Percentiles rank a stretch among this genome's conserved stretches.
Conservation (phyloP, 768 basidiomycete species). For the Auricularia auricula-judae region DNA sequence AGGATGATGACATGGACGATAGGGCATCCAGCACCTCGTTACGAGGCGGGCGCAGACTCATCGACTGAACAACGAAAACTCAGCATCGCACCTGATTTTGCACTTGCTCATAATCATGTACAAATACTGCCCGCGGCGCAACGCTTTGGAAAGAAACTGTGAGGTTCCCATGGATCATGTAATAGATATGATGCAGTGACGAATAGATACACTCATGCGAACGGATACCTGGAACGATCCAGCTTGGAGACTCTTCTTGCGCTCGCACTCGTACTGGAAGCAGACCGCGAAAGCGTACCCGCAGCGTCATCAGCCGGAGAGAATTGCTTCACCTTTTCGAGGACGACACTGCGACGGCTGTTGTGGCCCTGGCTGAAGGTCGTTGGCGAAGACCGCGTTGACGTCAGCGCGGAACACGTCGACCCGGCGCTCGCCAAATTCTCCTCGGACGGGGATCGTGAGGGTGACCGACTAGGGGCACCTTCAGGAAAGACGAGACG, state of each 20-base stretch:
- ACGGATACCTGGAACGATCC: constrained; percentile 21
- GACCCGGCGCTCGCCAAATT: neutral
- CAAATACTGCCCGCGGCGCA: neutral
- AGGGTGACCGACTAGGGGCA: neutral
- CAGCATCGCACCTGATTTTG: neutral
- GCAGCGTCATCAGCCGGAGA: neutral
- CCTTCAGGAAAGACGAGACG: neutral
- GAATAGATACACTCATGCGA: constrained; percentile 7
- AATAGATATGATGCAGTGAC: neutral
- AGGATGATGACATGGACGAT: constrained; percentile 3
- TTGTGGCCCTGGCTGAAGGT: neutral
- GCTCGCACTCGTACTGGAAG: constrained; percentile 6
- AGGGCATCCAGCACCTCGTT: neutral
- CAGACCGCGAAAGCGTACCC: constrained; percentile 3
- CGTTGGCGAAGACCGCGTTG: neutral
- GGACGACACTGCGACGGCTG: neutral
- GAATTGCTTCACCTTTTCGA: neutral
- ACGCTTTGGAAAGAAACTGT: neutral
- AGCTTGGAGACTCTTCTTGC: constrained; percentile 15
- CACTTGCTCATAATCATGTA: neutral
- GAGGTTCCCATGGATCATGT: neutral
- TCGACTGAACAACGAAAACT: neutral
- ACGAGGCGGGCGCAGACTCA: constrained; percentile 1
- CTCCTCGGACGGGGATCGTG: no score
- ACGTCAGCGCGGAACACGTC: neutral